Base-by-base conservation (phyloP, 345 rosid species). In the Pistacia atlantica region DNA sequence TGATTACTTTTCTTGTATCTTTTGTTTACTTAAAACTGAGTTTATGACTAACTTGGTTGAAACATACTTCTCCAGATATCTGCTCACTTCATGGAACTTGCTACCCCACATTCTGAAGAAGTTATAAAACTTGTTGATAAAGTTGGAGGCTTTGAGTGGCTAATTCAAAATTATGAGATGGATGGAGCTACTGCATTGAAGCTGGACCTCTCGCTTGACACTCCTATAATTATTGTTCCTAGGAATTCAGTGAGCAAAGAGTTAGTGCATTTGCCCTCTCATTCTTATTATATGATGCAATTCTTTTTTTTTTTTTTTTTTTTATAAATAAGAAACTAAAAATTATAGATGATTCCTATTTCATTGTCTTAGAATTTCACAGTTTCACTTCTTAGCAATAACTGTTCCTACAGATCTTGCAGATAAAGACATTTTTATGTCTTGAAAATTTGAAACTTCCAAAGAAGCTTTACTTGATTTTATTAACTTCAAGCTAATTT, bases 61-160 rank as follows among this genome's bases (percentile, higher is more conserved):
- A 67, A 49, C 75, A 31, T 71, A 69, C 55, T 67, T 83, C 68
- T 83, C 73, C 91, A 96, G 99, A 88, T 96, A 78, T 91, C 89
- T 76, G 97, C 76, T 73, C 93, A 96, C 80, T 96, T 96, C 82
- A 91, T 91, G 97, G 98, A 85, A 84, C 97, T 96, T 84, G 97
- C 98, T 51, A 91, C 91, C 55, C 99, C 99, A 77, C 92, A 90
- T 77, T 68, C 93, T 69, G 98, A 96, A 85, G 99, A 96, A 87
- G 97, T 90, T 75, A 92, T 96, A 73, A 89, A 93, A 84, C 97
- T 96, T 75, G 98, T 90, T 72, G 99, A 93, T 83, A 96, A 92
- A 88, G 98, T 96, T 84, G 99, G 99, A 63, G 99, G 85, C 75
- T 90, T 96, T 83, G 99, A 96, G 92, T 91, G 99, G 99, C 83